Evolutionary conservation across 2,329 filamentous ascomycete genomes (phyloP), one percentile per base, ranked within the genome.

Genomic region (Calonectria leucothoes): DNA sequence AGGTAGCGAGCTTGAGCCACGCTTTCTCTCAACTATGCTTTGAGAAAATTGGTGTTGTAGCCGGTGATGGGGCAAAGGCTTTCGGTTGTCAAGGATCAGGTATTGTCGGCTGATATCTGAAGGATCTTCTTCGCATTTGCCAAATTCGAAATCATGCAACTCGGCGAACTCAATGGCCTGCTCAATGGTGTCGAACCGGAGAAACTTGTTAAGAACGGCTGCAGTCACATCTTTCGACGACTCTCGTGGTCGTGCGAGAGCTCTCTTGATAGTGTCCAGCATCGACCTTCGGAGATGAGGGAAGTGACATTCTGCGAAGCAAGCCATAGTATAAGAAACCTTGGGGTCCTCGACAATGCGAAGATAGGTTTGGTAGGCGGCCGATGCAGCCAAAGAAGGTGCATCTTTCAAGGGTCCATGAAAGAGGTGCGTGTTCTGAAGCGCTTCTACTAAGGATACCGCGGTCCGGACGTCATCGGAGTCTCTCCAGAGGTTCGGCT

Each of bases 291-390:
- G 90, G 37, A 93, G 84, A 42, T 88, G 86, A 49, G 90, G 89
- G 71, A 94, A 93, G 78, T 93, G 91, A n/a, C 92, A 90, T 78
- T 93, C 92, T 8, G 91, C 91, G 73, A 94, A 89, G 77, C 92
- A 93, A 17, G 91, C 92, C 91, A 93, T 93, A 1, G 91, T 93
- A 79, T 93, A 94, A 0, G 92, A 93, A 3, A 93, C 89, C 20
- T 85, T 83, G 0, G 86, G 84, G 49, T 89, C 87, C 75, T 90
- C 86, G 33, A 93, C 85, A 61, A 93, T 91, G 29, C 88, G 86
- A 79, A 93, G 93, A 81, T 90, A 93, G 23, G 89, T 87, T 29
- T 86, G 84, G 55, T 87, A 90, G 7, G 86, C 86, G 25, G 87
- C 87, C 49, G 89, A 84, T 2, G 89, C 88, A 14, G 88, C 87